Evolutionary conservation across 768 basidiomycete species (phyloP), one percentile per base, ranked within the genome.

Genomic region (Suillus sp.): DNA sequence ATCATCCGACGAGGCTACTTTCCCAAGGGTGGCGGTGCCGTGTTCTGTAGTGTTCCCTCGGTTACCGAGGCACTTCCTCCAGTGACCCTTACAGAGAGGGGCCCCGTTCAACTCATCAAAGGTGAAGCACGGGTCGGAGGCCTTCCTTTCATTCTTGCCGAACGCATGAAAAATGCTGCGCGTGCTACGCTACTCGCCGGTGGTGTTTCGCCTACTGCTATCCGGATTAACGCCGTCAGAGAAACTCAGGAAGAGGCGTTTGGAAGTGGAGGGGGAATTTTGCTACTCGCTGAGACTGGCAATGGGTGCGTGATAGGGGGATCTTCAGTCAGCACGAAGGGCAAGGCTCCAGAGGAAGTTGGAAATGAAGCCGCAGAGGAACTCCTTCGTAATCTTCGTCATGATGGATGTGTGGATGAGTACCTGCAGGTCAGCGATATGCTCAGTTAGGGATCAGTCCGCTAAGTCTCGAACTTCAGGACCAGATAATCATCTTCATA

Each of bases 401-500:
- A 84, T n/a, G 88, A 81, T 7, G 90, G 90, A 34, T 90, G 88
- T 66, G 86, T 92, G 1, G 92, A 93, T 65, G 91, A 83, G 63
- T 77, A 82, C 69, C 62, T 84, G 68, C 84, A 90, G 81, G 86
- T 84, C 30, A 35, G 71, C 65, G 32, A 18, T 32, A 38, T 63
- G 0, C 30, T 22, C 32, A 11, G 37, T 58, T 57, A 18, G 11
- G 27, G 25, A n/a, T n/a, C 25, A 40, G 5, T 40, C 18, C 14
- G 22, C 22, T 55, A 30, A 38, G 43, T 54, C 2, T 27, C 7
- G n/a, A 63, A 35, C 5, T 42, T 55, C 14, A 91, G 79, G 92
- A 93, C 72, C 91, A 93, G 69, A 87, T 92, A 22, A 85, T 92
- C 53, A 83, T 92, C 42, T 87, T 91, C 69, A 84, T 92, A 76